A percentile compares a stretch with the other conserved stretches of the same genome.
phyloP scores from a whole-genome alignment of 257 asterid genomes.

The Nicotiana undulata region DNA sequence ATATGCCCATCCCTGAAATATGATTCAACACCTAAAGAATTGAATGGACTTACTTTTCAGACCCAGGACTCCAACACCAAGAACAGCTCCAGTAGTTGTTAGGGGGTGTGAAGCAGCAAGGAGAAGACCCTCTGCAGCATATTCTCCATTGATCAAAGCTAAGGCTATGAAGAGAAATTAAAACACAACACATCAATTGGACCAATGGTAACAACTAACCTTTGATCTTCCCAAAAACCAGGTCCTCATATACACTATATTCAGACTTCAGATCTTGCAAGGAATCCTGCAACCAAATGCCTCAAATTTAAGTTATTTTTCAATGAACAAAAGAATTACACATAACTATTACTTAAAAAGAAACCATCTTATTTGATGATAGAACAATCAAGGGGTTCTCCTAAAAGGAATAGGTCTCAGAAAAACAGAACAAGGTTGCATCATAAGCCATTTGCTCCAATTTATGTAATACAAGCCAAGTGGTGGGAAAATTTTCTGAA shows the following conservation, averaged over 20 bases:
- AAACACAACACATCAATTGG: background rate
- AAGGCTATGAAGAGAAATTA: background rate
- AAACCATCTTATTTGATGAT: background rate
- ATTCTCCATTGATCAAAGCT: constrained; percentile 11
- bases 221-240: constrained; percentile 61
- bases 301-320: constrained; percentile 15
- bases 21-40: background rate
- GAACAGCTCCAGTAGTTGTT: constrained; percentile 51
- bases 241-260: constrained; percentile 55
- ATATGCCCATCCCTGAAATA: background rate
- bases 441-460: background rate
- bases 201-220: constrained; percentile 29
- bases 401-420: background rate
- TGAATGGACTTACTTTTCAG: constrained; percentile 49
- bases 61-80: constrained; percentile 62
- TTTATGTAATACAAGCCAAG: background rate
- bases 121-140: constrained; percentile 59
- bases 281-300: constrained; percentile 55
- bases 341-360: background rate
- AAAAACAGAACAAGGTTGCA: background rate
- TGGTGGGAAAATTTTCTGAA: background rate
- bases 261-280: constrained; percentile 72
- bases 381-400: background rate
- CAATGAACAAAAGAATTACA: constrained; percentile 4
- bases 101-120: constrained; percentile 62